Conservation (phyloP, 2,329 filamentous ascomycete species). For the Tolypocladium inflatum region DNA sequence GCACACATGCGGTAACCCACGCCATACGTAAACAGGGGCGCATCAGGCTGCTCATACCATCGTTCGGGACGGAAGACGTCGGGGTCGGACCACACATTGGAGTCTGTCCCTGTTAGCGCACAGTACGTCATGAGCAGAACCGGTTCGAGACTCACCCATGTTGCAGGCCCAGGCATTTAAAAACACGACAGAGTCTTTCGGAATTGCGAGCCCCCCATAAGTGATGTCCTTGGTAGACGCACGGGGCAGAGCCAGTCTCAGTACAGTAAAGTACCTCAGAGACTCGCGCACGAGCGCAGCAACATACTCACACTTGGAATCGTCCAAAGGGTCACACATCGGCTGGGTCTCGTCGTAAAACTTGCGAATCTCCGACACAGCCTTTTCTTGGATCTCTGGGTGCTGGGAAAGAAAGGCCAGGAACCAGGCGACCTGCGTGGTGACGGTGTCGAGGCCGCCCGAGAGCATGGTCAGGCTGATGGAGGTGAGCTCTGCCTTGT, state of each 20-base stretch:
- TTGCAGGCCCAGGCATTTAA: constrained; percentile 62
- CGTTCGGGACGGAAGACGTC: constrained; percentile 11
- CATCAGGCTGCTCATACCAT: constrained; percentile 38
- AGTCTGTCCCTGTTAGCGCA: constrained; percentile 33
- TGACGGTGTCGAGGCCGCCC: constrained; percentile 57
- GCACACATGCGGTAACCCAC: constrained; percentile 61
- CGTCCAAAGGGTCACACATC: constrained; percentile 50
- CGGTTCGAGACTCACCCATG: constrained; percentile 42
- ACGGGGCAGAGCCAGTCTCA: constrained; percentile 52
- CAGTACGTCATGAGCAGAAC: background rate
- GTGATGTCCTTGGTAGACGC: constrained; percentile 50
- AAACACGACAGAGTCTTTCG: constrained; percentile 54
- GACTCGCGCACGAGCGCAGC: constrained; percentile 55
- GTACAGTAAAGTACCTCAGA: constrained; percentile 52
- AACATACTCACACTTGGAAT: constrained; percentile 54
- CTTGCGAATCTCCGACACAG: constrained; percentile 44
- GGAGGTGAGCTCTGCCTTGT: constrained; percentile 51
- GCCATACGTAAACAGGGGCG: constrained; percentile 56
- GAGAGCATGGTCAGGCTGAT: constrained; percentile 62
- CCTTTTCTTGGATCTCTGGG: constrained; percentile 53
- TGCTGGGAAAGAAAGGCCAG: constrained; percentile 49
- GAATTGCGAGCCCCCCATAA: constrained; percentile 48
- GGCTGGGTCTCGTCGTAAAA: constrained; percentile 41
- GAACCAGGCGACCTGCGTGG: constrained; percentile 56
- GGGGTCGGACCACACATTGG: constrained; percentile 7